Evolutionary conservation across 73 alveolate genomes (phyloP).

Genomic region (Tetrahymena thermophila): DNA sequence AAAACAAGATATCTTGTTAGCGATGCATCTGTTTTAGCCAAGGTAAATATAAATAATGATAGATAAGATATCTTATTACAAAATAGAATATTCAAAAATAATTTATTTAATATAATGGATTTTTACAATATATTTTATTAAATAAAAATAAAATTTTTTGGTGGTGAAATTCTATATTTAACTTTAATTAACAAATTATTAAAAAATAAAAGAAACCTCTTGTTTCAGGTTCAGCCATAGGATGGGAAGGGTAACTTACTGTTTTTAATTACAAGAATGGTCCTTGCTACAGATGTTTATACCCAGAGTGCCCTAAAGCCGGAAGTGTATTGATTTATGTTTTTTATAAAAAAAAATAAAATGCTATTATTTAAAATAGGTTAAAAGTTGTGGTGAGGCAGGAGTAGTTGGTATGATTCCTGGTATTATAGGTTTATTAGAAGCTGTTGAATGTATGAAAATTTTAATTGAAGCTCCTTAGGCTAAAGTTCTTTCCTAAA

Average conservation of each 20-base stretch:
- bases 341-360: not conserved
- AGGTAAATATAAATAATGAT: not conserved
- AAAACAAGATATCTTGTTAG: constrained; percentile 79
- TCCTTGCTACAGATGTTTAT: constrained; percentile 92
- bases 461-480: constrained; percentile 59
- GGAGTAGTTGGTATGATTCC: constrained; percentile 93
- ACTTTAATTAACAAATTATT: not conserved
- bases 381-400: constrained; percentile 77
- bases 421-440: constrained; percentile 78
- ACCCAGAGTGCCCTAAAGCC: constrained; percentile 80
- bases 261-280: constrained; percentile 73
- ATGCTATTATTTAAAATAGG: not conserved
- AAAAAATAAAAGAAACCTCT: constrained; percentile 65
- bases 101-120: not conserved
- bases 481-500: constrained; percentile 49
- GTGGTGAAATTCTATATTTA: not conserved
- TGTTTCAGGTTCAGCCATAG: constrained; percentile 83
- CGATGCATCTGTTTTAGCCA: constrained; percentile 70
- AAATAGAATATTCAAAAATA: not conserved
- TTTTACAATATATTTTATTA: not conserved
- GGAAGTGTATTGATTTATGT: constrained; percentile 6
- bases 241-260: constrained; percentile 90
- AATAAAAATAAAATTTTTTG: no score
- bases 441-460: constrained; percentile 82
- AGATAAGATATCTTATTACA: not conserved